Conservation (phyloP, 2,329 filamentous ascomycete genomes). For the Penicillium sp. region DNA sequence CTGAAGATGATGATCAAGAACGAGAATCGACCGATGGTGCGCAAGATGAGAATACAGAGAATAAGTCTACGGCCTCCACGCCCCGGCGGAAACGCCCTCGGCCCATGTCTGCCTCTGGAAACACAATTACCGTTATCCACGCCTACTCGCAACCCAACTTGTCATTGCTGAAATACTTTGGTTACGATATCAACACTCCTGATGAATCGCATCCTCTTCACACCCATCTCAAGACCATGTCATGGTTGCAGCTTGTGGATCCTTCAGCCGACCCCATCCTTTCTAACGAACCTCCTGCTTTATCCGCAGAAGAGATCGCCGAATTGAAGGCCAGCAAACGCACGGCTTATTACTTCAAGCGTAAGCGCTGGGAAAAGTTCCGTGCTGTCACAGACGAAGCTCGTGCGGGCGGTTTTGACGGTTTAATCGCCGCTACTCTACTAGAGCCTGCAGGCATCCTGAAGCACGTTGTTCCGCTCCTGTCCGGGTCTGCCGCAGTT, state of each 20-base stretch:
- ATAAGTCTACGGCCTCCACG: conserved; percentile 21
- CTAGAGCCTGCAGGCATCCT: conserved; percentile 82
- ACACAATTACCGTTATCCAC: conserved; percentile 64
- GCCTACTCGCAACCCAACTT: conserved; percentile 80
- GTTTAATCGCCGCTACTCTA: conserved; percentile 76
- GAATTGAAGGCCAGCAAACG: conserved; percentile 80
- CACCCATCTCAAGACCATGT: conserved; percentile 78
- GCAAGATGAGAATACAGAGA: conserved; percentile 8
- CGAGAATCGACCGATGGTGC: conserved; percentile 25
- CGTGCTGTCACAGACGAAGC: conserved; percentile 74
- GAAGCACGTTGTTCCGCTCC: conserved; percentile 73
- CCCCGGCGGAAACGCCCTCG: conserved; percentile 34
- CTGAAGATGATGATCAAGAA: conserved; percentile 37
- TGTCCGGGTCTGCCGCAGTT: conserved; percentile 80
- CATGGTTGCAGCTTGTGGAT: conserved; percentile 87
- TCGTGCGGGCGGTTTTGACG: conserved; percentile 76
- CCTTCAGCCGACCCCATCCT: conserved; percentile 78
- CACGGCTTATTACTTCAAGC: conserved; percentile 86
- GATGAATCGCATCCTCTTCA: conserved; percentile 74
- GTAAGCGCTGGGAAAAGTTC: conserved; percentile 75
- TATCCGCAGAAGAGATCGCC: conserved; percentile 64
- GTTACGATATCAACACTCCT: conserved; percentile 72
- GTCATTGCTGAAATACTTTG: conserved; percentile 84
- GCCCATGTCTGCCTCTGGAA: conserved; percentile 54
- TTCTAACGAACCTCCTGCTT: conserved; percentile 62